These are phyloP conservation scores for Esteya vermicola DNA, from an alignment of 2,329 filamentous ascomycete species.

Conservation along the genomic window DNA sequence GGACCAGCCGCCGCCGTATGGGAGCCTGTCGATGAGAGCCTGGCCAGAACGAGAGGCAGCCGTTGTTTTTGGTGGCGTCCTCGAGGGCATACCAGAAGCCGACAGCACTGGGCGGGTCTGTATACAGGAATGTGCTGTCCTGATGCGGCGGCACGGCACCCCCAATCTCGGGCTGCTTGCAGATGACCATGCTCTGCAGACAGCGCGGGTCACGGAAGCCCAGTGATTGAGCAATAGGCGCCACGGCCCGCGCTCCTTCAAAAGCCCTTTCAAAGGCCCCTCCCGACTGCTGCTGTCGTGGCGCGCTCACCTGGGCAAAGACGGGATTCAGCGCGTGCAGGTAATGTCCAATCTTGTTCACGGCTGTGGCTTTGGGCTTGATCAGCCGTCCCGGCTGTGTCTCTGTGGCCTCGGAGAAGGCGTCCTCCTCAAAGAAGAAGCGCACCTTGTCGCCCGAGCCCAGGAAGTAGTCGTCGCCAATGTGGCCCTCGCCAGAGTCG, in stretches of 20 bases:
- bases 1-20: slow-evolving; percentile 61
- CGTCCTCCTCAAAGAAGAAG: slow-evolving; percentile 96
- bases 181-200: slow-evolving; percentile 95
- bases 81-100: slow-evolving; percentile 98
- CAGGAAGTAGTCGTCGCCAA: slow-evolving; percentile 92
- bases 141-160: slow-evolving; percentile 84
- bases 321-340: slow-evolving; percentile 56
- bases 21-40: slow-evolving; percentile 63
- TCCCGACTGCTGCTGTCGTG: no score
- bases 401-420: slow-evolving; percentile 49
- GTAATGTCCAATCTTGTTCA: slow-evolving; percentile 81
- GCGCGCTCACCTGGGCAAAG: slow-evolving; percentile 40
- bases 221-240: slow-evolving; percentile 53
- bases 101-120: slow-evolving; percentile 72
- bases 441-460: slow-evolving; percentile 79
- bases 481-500: slow-evolving; percentile 46
- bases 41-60: slow-evolving; percentile 72
- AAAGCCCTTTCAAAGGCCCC: slow-evolving; percentile 25
- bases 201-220: slow-evolving; percentile 63
- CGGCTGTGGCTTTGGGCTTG: slow-evolving; percentile 69
- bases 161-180: slow-evolving; percentile 94
- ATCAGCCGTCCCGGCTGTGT: slow-evolving; percentile 50
- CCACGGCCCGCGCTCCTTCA: slow-evolving; percentile 25
- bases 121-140: slow-evolving; percentile 87
- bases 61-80: slow-evolving; percentile 76